Percentiles rank a stretch among this genome's conserved stretches.
Conservation (phyloP, 2,329 filamentous ascomycete species). For the Stagonosporopsis rhizophila region DNA sequence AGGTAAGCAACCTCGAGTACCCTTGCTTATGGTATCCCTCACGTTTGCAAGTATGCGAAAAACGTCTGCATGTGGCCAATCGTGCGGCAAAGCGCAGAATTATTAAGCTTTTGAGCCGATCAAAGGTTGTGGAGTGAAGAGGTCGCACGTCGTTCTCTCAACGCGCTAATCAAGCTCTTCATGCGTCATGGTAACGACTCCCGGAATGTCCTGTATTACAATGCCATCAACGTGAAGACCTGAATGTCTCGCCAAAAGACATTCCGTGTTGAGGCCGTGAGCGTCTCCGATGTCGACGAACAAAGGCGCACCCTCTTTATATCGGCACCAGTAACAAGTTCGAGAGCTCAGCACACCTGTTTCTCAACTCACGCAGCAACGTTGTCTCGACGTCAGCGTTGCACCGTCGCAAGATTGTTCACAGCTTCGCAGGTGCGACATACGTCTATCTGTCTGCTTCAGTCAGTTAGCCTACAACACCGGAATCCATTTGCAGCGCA, state of each 20-base stretch:
- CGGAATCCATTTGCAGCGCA: constrained; percentile 8
- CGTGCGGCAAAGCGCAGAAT: constrained; percentile 48
- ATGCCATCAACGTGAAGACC: constrained; percentile 5
- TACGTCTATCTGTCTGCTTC: constrained; percentile 1
- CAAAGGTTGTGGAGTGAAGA: constrained; percentile 40
- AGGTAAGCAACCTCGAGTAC: constrained; percentile 18
- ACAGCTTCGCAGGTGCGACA: not conserved
- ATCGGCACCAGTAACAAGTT: constrained; percentile 8
- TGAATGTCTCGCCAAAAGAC: constrained; percentile 7
- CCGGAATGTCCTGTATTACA: constrained; percentile 15
- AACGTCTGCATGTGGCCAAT: constrained; percentile 43
- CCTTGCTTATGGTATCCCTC: constrained; percentile 18
- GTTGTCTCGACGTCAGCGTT: constrained; percentile 1
- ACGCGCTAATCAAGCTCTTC: constrained; percentile 7
- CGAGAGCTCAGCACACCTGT: constrained; percentile 15
- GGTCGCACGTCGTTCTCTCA: constrained; percentile 27
- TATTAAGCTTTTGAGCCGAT: constrained; percentile 41
- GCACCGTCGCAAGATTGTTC: constrained; percentile 5
- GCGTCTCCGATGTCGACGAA: constrained; percentile 20
- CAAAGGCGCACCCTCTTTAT: not conserved
- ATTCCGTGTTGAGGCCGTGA: constrained; percentile 12
- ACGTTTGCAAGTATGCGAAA: constrained; percentile 22
- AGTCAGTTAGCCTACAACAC: constrained; percentile 12
- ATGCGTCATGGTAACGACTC: constrained; percentile 8
- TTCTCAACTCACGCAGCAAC: constrained; percentile 7